Conservation (phyloP, 208 protist genomes). For the Trichomonas tenax region DNA sequence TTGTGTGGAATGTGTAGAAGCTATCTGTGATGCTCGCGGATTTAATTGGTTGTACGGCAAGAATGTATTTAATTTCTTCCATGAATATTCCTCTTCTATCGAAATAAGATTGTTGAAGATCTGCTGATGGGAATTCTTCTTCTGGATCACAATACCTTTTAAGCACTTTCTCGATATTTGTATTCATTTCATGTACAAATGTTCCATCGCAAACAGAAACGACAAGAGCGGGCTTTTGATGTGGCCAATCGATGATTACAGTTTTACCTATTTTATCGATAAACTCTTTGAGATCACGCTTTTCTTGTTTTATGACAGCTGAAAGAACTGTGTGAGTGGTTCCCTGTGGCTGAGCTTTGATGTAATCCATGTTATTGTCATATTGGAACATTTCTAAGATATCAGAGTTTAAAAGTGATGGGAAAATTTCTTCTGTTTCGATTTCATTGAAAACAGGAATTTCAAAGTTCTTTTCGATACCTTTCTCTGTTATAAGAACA, state of each 20-base stretch:
- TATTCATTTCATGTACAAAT: not conserved
- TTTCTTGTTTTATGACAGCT: not conserved
- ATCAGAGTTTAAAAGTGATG: not conserved
- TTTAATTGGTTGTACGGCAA: not conserved
- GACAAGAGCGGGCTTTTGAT: not conserved
- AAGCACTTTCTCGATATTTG: not conserved
- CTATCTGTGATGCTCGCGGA: not conserved
- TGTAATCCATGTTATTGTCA: not conserved
- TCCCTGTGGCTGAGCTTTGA: not conserved
- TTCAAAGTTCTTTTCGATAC: not conserved
- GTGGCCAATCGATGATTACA: not conserved
- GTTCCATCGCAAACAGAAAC: not conserved
- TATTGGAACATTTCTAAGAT: not conserved
- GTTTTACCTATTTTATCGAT: not conserved
- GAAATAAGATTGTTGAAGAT: not conserved
- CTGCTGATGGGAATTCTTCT: not conserved
- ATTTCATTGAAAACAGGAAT: not conserved
- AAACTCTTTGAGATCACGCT: not conserved
- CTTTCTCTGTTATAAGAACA: not conserved
- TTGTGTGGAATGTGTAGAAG: not conserved
- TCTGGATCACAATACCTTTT: not conserved
- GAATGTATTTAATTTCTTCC: not conserved
- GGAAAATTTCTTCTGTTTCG: not conserved
- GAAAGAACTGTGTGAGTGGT: not conserved
- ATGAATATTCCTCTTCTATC: not conserved